Evolutionary conservation across 2,329 filamentous ascomycete species (phyloP), one percentile per base, ranked within the genome.

Genomic region (Aspergillus viridinutans): DNA sequence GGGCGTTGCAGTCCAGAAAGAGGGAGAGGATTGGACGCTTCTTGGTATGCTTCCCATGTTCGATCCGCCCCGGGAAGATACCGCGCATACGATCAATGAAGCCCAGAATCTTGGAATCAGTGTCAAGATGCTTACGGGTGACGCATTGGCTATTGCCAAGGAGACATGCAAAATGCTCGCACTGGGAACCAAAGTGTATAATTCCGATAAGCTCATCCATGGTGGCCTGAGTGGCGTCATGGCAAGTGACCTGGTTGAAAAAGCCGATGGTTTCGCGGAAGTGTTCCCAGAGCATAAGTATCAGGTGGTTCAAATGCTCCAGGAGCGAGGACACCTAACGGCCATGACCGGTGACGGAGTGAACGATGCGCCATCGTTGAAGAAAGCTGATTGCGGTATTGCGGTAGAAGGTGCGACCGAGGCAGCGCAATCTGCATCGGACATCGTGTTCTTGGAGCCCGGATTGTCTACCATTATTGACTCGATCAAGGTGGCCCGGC

Each of bases 121-220:
- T 59, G 88, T 91, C 60, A 90, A 90, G 80, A 90, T 90, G 88
- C 80, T 90, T 71, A 91, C 88, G 71, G 88, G 88, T 80, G 88
- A 90, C 72, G 88, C 88, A 58, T 87, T 90, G 66, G 88, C 88
- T 61, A 91, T 90, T 66, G 88, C 88, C 51, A 90, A 90, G 76
- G 88, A 91, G 76, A 90, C 88, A 58, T 90, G 88, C 81, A 90
- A 90, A 76, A 90, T 90, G 86, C 81, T 90, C 66, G 86, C 87
- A 58, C 82, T 90, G 54, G 88, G 88, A 57, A 90, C 88, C 64
- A 90, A 90, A 78, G 88, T 91, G 59, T 90, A 90, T 78, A 90
- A 90, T 78, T 90, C 88, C 45, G 85, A 89, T 66, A 88, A 87
- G 76, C 82, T 91, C 60, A 90, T 90, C 64, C 85, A 90, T 72